Evolutionary conservation across 371 early-diverging fungal genomes (phyloP).

Genomic region (Mortierella sp.): DNA sequence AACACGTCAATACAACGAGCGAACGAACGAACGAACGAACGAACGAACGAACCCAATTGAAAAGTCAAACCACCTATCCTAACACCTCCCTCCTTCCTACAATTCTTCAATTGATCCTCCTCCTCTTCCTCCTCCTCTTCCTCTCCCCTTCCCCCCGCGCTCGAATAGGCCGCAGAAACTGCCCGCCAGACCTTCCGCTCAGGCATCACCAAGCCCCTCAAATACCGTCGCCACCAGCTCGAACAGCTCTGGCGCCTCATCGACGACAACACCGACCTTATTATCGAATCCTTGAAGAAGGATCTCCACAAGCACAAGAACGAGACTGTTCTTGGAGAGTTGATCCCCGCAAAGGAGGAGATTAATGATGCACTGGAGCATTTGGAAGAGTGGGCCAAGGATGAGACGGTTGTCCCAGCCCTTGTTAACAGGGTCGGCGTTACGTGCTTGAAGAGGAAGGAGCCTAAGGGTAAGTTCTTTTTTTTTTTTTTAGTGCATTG

Average conservation of each 20-base stretch:
- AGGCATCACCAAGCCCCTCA: conserved; percentile 63
- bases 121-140: too few relatives aligned
- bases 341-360: conserved; percentile 71
- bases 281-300: conserved; percentile 71
- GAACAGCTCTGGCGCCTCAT: conserved; percentile 73
- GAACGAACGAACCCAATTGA: background rate
- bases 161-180: conserved; percentile 51
- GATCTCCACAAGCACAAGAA: conserved; percentile 78
- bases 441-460: conserved; percentile 68
- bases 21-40: background rate
- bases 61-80: background rate
- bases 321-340: conserved; percentile 72
- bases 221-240: conserved; percentile 80
- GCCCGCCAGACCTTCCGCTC: conserved; percentile 66
- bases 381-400: conserved; percentile 73
- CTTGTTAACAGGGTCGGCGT: conserved; percentile 61
- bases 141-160: background rate
- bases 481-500: background rate
- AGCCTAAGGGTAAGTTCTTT: conserved; percentile 76
- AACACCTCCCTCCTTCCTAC: background rate
- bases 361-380: conserved; percentile 68
- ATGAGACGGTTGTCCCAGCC: conserved; percentile 61
- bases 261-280: conserved; percentile 72
- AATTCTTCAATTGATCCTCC: background rate
- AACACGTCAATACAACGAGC: background rate